Base-by-base conservation (phyloP, 441 rosid genomes). In the Kokia cookei region DNA sequence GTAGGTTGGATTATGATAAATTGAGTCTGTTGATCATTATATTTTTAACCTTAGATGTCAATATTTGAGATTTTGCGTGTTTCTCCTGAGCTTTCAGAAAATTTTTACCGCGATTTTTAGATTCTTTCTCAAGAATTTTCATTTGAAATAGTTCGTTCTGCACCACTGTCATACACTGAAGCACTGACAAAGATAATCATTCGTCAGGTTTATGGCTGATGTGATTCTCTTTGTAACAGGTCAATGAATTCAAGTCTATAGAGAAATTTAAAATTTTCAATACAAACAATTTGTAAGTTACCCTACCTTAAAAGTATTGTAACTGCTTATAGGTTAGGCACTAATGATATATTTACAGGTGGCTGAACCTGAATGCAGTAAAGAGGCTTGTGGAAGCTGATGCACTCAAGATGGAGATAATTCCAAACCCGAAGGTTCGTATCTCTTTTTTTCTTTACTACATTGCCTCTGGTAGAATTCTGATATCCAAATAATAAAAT, bases 181-280 rank as follows among this genome's bases (percentile, higher is more conserved):
- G 17, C 35, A 17, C 32, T 54, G 48, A 37, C 17, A 32, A 70
- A 37, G 3, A 57, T 6, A 59, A 19, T 48, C 19, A n/a, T 24
- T 59, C 11, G 13, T 35, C 17, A 55, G 53, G 3, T 71, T 66
- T 55, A 54, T 79, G 19, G 57, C 62, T 75, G 68, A 71, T 11
- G 1, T 55, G 72, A 24, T 19, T 8, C 65, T 47, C 19, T 71
- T 64, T 64, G 57, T 84, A 10, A 48, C 76, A 94, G 99, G 96
- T 91, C 80, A 88, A 87, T 74, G 98, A 92, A 76, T 94, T 94
- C 92, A 94, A 94, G 84, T 94, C 97, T 61, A 93, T 92, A 45
- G 97, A 92, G 90, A 92, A 94, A 88, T 92, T 92, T 86, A 93
- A 94, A 86, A 94, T 92, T 78, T 94, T 92, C 90, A 94, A 93